Evolutionary conservation across 1,139 yeast species (phyloP).

Genomic region (Taphrina deformans): DNA sequence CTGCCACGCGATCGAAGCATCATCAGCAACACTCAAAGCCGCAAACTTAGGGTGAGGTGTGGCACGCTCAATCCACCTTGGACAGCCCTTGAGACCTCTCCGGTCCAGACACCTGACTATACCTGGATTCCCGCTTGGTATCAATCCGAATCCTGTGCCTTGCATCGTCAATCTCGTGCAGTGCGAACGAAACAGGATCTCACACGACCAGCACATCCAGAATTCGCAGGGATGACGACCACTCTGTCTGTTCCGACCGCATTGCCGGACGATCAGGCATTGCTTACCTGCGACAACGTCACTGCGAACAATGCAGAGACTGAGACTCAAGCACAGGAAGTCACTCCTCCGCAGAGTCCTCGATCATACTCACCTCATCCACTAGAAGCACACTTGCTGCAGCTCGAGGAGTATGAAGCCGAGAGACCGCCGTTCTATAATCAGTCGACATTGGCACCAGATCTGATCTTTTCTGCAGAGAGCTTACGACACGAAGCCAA

Average conservation of each 20-base stretch:
- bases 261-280: background rate
- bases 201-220: background rate
- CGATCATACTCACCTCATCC: constrained; percentile 16
- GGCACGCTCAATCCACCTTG: background rate
- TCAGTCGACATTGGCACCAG: constrained; percentile 12
- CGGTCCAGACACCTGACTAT: background rate
- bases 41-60: background rate
- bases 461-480: constrained; percentile 21
- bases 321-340: background rate
- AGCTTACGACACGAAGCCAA: constrained; percentile 17
- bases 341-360: constrained; percentile 16
- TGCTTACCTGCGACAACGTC: too few species aligned
- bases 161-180: background rate
- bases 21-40: background rate
- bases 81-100: background rate
- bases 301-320: too few species aligned
- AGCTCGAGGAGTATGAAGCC: constrained; percentile 13
- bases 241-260: background rate
- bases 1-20: background rate
- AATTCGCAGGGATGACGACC: background rate
- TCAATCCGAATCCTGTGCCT: too few species aligned
- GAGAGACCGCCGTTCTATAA: constrained; percentile 21
- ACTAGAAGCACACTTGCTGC: constrained; percentile 11
- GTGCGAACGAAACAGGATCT: background rate
- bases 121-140: too few species aligned